Conservation (phyloP, 768 basidiomycete species). For the Candolleomyces efflorescens region DNA sequence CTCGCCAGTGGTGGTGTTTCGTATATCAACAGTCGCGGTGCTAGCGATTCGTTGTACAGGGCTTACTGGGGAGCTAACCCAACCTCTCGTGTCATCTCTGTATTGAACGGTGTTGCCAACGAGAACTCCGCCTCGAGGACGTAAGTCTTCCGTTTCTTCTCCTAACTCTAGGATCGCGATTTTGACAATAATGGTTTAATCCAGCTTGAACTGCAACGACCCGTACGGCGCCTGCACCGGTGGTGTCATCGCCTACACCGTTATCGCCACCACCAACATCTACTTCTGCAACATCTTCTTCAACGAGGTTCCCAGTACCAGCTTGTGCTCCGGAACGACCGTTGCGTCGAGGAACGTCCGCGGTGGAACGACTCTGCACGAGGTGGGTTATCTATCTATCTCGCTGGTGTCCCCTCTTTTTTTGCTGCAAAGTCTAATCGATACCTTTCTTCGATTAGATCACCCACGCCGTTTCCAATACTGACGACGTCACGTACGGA, state of each 20-base stretch:
- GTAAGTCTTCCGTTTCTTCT: slow-evolving; percentile 16
- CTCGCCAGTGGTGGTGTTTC: slow-evolving; percentile 28
- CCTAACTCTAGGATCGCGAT: not conserved
- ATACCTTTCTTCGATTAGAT: slow-evolving; percentile 19
- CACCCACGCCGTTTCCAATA: slow-evolving; percentile 37
- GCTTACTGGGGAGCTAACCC: slow-evolving; percentile 36
- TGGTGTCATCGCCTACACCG: slow-evolving; percentile 44
- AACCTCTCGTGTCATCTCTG: slow-evolving; percentile 29
- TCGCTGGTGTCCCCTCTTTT: not conserved
- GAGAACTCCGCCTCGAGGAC: slow-evolving; percentile 38
- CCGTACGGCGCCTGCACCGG: slow-evolving; percentile 29
- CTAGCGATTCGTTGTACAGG: slow-evolving; percentile 32
- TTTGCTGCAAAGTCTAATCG: not conserved
- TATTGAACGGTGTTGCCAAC: slow-evolving; percentile 34
- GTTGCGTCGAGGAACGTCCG: slow-evolving; percentile 42
- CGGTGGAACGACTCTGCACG: slow-evolving; percentile 44
- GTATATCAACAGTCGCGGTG: slow-evolving; percentile 33
- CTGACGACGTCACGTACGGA: slow-evolving; percentile 38
- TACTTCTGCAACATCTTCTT: slow-evolving; percentile 47
- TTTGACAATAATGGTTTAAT: not conserved
- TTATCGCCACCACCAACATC: slow-evolving; percentile 43
- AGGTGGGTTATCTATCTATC: slow-evolving; percentile 20
- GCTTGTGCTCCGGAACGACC: slow-evolving; percentile 39
- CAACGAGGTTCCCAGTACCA: slow-evolving; percentile 33
- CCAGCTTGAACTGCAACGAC: slow-evolving; percentile 40